A percentile compares a stretch with the other conserved stretches of the same genome.
Conservation (phyloP, 768 basidiomycete species). For the Agrocybe chaxingu region DNA sequence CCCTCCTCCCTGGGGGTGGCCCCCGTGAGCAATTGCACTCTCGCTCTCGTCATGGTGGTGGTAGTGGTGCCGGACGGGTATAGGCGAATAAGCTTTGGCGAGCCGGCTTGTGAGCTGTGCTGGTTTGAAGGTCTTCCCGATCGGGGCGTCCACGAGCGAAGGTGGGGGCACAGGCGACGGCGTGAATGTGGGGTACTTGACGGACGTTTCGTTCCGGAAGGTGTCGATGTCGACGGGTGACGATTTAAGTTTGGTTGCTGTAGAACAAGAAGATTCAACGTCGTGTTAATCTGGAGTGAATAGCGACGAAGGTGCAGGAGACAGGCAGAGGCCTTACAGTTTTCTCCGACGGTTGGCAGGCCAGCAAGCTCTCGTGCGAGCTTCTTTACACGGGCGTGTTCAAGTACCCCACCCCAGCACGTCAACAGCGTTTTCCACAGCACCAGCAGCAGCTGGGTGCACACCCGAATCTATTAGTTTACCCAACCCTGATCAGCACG, state of each 20-base stretch:
- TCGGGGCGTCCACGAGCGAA: constrained; percentile 29
- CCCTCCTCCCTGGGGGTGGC: constrained; percentile 27
- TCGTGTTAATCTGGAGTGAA: not conserved
- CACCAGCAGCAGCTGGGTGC: constrained; percentile 75
- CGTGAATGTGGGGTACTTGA: constrained; percentile 95
- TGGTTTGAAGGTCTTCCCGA: constrained; percentile 29
- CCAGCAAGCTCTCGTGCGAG: constrained; percentile 84
- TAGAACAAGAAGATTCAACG: not conserved
- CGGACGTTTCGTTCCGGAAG: constrained; percentile 86
- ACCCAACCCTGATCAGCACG: not conserved
- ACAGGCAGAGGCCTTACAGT: constrained; percentile 22
- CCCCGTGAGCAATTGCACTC: constrained; percentile 29
- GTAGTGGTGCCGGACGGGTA: constrained; percentile 92
- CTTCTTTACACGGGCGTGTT: constrained; percentile 78
- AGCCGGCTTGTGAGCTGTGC: constrained; percentile 57
- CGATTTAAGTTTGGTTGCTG: constrained; percentile 76
- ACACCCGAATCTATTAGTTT: not conserved
- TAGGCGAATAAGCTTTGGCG: constrained; percentile 88
- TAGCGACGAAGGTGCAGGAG: not conserved
- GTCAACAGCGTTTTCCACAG: constrained; percentile 93
- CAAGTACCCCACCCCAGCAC: constrained; percentile 90
- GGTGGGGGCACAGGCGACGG: constrained; percentile 47
- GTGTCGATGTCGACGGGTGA: constrained; percentile 86
- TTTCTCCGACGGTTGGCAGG: constrained; percentile 55
- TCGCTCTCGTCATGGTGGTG: constrained; percentile 74